Evolutionary conservation across 2,329 filamentous ascomycete genomes (phyloP), one percentile per base, ranked within the genome.

Genomic region (Aspergillus alliaceus): DNA sequence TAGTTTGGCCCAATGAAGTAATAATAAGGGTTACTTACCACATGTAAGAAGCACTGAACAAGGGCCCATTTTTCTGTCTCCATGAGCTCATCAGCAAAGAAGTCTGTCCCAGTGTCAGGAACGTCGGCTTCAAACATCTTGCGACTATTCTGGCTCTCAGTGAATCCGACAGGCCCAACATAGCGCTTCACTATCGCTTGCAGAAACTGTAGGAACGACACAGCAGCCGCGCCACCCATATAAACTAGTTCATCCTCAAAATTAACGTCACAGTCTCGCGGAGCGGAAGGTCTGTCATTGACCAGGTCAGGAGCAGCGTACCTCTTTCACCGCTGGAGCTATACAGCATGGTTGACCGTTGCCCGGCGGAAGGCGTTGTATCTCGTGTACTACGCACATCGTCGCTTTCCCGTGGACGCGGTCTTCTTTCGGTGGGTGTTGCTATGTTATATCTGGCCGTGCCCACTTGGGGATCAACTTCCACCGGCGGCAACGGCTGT

Each of bases 141-240:
- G 44, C 44, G 44, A 22, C 44, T 48, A 31, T 31, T 48, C 25
- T 48, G 44, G 27, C 29, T 48, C 12, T 48, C 44, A 14, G 44
- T 48, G 18, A 48, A 48, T 9, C 44, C 27, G 27, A 48, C 29
- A 11, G 44, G 44, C 2, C 44, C 44, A 6, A 48, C 44, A 22
- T 48, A 48, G 27, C 44, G 44, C 12, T 48, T 48, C n/a, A 48
- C 44, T 18, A 48, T 48, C n/a, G n/a, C 44, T 24, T 48, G 44
- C 25, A 48, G 25, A 9, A 48, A 48, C 9, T 48, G 44, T 22
- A 48, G 25, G 18, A 48, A 48, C 2, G 27, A 32, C 11, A 48
- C 44, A 20, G 44, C 44, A 2, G 44, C 44, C 7, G 44, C 44
- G 14, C 29, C 18, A 9, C 44, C 44, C 44, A 48, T 48, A 22